These are phyloP conservation scores for Umbellularia californica DNA, from an alignment of 164 flowering plant genomes.

Conservation along the genomic window DNA sequence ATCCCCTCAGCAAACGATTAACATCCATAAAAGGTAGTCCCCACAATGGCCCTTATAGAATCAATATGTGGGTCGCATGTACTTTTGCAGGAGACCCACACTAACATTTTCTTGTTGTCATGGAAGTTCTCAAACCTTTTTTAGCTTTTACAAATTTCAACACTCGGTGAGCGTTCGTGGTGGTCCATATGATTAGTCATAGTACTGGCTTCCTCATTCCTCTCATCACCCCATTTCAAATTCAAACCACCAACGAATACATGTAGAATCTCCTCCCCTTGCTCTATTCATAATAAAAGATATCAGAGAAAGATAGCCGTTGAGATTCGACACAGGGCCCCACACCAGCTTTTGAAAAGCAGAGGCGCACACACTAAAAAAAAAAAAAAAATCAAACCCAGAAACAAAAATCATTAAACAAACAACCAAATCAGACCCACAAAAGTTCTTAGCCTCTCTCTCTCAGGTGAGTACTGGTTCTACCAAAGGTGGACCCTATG, in stretches of 20 bases:
- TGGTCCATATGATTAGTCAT: neutral
- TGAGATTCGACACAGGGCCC: neutral
- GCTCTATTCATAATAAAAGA: neutral
- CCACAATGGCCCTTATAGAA: too few species aligned
- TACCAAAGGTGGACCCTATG: slow-evolving; percentile 3
- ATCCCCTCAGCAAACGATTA: too few species aligned
- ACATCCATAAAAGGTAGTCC: too few species aligned
- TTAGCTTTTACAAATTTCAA: neutral
- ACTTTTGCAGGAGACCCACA: neutral
- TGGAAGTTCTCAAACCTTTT: neutral
- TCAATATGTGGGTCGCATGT: neutral
- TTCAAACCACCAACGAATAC: slow-evolving; percentile 8
- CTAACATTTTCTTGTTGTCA: neutral
- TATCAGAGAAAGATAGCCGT: neutral
- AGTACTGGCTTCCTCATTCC: too few species aligned
- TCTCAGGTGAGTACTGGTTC: too few species aligned
- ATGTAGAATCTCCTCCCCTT: neutral
- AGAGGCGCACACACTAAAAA: neutral
- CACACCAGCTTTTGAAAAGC: neutral
- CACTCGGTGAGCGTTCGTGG: neutral
- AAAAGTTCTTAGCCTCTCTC: neutral
- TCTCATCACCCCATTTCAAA: neutral
- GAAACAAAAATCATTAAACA: neutral
- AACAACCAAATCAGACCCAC: neutral
- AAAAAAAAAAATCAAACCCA: too few species aligned